Percentiles rank a stretch among this genome's conserved stretches.
Conservation (phyloP, 768 basidiomycete genomes). For the Boletus sp. region DNA sequence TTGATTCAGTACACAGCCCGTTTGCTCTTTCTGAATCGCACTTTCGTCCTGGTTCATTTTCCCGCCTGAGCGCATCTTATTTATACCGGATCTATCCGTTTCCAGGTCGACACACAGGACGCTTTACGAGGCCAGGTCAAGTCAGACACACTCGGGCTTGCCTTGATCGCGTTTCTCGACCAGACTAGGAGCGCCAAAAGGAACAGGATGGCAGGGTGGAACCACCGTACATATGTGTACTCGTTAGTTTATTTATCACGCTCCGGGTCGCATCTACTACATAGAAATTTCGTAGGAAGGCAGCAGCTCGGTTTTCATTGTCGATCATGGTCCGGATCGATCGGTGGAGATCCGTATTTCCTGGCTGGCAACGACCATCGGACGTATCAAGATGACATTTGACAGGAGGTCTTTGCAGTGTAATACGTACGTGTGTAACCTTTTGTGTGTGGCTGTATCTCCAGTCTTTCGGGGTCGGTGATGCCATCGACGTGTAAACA, state of each 20-base stretch:
- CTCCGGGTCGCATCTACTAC: conserved; percentile 6
- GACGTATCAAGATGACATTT: neutral
- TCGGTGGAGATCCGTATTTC: conserved; percentile 3
- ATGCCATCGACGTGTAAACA: no score
- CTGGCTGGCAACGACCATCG: neutral
- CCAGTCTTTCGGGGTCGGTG: neutral
- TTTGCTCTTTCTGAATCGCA: conserved; percentile 22
- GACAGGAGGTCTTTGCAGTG: neutral
- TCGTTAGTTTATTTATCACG: conserved; percentile 23
- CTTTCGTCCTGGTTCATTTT: conserved; percentile 5
- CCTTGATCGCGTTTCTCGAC: neutral
- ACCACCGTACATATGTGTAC: conserved; percentile 21
- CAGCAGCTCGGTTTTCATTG: neutral
- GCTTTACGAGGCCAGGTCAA: conserved; percentile 5
- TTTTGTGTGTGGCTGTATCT: neutral
- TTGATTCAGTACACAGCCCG: conserved; percentile 19
- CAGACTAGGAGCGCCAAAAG: conserved; percentile 6
- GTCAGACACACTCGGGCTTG: neutral
- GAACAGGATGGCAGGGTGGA: conserved; percentile 1
- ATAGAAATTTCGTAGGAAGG: conserved; percentile 11
- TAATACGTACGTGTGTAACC: neutral
- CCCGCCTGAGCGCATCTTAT: conserved; percentile 19
- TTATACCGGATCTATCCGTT: conserved; percentile 26
- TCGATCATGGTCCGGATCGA: conserved; percentile 6
- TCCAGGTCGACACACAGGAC: conserved; percentile 4